Percentiles rank a stretch among this genome's conserved stretches.
These are phyloP conservation scores for Trichoderma sp. DNA, from an alignment of 2,329 filamentous ascomycete species.

Conservation along the genomic window DNA sequence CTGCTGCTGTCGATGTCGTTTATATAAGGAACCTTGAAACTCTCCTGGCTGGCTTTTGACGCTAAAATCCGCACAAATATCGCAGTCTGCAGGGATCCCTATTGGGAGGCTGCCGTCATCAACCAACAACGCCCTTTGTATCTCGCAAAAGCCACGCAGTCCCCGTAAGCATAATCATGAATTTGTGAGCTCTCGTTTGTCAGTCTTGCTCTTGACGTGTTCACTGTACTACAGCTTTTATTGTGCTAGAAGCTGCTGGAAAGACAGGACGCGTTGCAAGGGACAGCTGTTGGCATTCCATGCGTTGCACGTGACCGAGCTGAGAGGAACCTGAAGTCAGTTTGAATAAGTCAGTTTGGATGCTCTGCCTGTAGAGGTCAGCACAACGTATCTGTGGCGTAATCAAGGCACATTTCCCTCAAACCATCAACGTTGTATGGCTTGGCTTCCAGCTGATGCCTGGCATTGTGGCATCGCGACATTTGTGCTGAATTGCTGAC, in stretches of 20 bases:
- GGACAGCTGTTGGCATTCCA: neutral
- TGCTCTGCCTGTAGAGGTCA: neutral
- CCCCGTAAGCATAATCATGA: neutral
- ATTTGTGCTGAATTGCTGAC: constrained; percentile 1
- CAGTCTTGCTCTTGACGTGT: neutral
- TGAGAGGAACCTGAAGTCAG: neutral
- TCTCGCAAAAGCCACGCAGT: neutral
- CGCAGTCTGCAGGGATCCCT: constrained; percentile 19
- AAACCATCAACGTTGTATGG: neutral
- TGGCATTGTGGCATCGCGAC: neutral
- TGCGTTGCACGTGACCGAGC: neutral
- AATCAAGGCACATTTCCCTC: constrained; percentile 1
- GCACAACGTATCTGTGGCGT: neutral
- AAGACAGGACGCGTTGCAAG: neutral
- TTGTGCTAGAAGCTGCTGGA: neutral
- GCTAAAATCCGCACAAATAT: constrained; percentile 38
- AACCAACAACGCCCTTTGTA: neutral
- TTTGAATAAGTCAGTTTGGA: neutral
- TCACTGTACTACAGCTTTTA: neutral
- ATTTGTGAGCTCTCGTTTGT: neutral
- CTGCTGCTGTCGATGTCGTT: neutral
- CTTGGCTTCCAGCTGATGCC: neutral
- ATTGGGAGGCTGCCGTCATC: neutral
- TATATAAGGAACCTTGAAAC: neutral
- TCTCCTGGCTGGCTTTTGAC: constrained; percentile 15